Evolutionary conservation across 306 rosid species (phyloP).

Genomic region (Carpinus fangiana): DNA sequence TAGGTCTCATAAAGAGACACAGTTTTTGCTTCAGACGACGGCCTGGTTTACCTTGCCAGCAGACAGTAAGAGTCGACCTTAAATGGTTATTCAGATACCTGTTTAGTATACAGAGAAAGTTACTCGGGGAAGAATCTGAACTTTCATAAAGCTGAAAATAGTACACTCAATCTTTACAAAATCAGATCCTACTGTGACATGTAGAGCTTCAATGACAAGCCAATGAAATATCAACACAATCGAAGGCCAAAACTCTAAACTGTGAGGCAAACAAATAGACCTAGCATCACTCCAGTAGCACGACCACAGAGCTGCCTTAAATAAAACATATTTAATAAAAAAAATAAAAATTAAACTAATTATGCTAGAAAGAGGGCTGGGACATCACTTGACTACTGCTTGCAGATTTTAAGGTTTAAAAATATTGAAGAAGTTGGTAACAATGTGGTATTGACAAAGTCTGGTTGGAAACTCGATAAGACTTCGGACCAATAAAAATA

Average conservation of each 20-base stretch:
- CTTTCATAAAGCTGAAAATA: background rate
- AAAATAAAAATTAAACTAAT: background rate
- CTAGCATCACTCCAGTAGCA: background rate
- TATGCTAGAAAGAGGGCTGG: background rate
- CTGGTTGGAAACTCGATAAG: background rate
- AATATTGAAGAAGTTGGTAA: background rate
- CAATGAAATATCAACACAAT: background rate
- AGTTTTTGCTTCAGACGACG: conserved; percentile 51
- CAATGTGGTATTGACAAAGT: background rate
- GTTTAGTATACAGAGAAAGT: conserved; percentile 37
- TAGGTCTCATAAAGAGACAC: conserved; percentile 66
- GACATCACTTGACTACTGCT: background rate
- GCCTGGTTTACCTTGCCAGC: conserved; percentile 76
- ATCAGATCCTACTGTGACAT: background rate
- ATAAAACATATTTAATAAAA: background rate
- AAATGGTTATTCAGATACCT: conserved; percentile 79
- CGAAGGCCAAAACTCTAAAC: background rate
- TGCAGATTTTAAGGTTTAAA: background rate
- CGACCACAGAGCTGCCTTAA: background rate
- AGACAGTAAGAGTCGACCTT: conserved; percentile 63
- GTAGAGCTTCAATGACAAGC: background rate
- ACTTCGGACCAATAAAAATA: background rate
- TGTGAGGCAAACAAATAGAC: background rate
- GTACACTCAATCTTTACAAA: background rate
- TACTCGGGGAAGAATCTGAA: conserved; percentile 9